Base-by-base conservation (phyloP, 306 rosid species). In the Medicago arabica region DNA sequence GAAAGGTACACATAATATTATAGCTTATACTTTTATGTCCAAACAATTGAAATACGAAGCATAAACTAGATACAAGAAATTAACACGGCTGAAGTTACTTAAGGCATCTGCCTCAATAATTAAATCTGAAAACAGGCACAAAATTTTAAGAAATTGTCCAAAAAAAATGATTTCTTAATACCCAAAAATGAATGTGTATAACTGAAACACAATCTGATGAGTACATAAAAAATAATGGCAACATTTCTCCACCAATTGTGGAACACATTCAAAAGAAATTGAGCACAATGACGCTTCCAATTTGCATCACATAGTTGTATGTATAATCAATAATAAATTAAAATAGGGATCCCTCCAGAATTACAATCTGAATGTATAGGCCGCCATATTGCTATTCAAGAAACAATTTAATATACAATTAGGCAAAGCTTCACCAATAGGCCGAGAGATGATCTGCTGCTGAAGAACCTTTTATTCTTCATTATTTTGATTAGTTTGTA, bases 361-460 rank as follows among this genome's bases (percentile, higher is more conserved):
- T 69, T 63, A 84, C 78, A 74, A 28, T 75, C 63, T 72, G 77
- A 81, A 82, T 36, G 71, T 62, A 64, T 64, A 6, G 18, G 57
- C 76, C 49, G 36, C 87, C 84, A 49, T 71, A 71, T 28, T 31
- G 87, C 83, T 81, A 55, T 75, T 78, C 60, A 51, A 76, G 75
- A 80, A 84, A 72, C 73, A 76, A 74, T 79, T 81, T 83, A 78
- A 82, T 87, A 83, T 85, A 80, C 81, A 83, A 72, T n/a, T 19
- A 68, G 9, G 50, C 38, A 55, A 55, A 76, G 55, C 64, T 63
- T 62, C 69, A 82, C 54, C 69, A 74, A 71, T 66, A 57, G 76
- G 81, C 53, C 9, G 85, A 71, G 76, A 50, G 69, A 75, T 28
- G 36, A 19, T 43, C 36, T 67, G 36, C 76, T 55, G 69, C 81